Conservation (phyloP, 2,329 filamentous ascomycete genomes). For the Cladosporium sp. region DNA sequence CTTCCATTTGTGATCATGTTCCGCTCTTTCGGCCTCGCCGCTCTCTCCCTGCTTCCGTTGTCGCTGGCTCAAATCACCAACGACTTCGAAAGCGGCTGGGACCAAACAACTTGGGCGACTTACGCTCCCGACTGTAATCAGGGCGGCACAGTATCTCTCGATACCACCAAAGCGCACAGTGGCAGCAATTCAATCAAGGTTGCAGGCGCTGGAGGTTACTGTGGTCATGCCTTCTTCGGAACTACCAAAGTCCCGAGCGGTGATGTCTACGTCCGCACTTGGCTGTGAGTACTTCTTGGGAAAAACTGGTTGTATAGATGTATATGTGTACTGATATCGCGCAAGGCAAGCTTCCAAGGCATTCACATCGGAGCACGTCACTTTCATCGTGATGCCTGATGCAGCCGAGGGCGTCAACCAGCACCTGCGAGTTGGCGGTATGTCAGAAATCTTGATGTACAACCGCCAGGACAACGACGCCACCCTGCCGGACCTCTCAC, state of each 20-base stretch:
- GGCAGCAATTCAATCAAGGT: constrained; percentile 58
- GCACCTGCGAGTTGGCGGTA: constrained; percentile 63
- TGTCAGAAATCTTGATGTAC: constrained; percentile 63
- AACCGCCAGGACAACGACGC: constrained; percentile 65
- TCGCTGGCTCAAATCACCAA: constrained; percentile 56
- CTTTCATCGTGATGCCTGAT: constrained; percentile 66
- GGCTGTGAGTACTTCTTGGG: constrained; percentile 48
- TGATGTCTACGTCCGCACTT: constrained; percentile 59
- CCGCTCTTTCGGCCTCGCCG: constrained; percentile 46
- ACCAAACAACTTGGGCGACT: constrained; percentile 57
- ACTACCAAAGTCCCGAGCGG: constrained; percentile 57
- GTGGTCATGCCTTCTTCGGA: constrained; percentile 62
- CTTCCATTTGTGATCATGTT: constrained; percentile 42
- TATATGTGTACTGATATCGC: not conserved
- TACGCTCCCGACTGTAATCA: constrained; percentile 63
- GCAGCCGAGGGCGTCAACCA: constrained; percentile 55
- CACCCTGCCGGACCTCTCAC: constrained; percentile 61
- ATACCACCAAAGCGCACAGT: constrained; percentile 57
- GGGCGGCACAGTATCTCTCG: constrained; percentile 58
- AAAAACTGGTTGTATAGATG: too few species aligned
- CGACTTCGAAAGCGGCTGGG: constrained; percentile 60
- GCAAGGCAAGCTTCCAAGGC: constrained; percentile 43
- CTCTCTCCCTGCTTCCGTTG: constrained; percentile 46
- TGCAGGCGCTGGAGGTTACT: constrained; percentile 53
- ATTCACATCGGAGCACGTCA: constrained; percentile 60